These are phyloP conservation scores for Porpolomopsis calyptriformis DNA, from an alignment of 768 basidiomycete genomes.

Conservation along the genomic window DNA sequence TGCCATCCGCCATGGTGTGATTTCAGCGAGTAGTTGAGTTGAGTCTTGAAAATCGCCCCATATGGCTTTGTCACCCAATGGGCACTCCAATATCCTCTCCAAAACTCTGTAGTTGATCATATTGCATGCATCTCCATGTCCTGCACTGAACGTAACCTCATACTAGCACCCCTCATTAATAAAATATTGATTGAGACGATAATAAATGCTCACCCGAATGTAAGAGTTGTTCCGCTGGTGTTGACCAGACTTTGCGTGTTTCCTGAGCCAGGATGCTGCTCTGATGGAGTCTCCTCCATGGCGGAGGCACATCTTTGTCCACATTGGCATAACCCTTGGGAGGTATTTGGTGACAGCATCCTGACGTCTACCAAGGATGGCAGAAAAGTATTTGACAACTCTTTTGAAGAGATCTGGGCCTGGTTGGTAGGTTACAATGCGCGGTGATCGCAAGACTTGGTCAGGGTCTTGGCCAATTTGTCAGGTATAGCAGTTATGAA, in stretches of 20 bases:
- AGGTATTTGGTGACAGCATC: constrained; percentile 6
- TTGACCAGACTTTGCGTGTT: neutral
- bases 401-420: constrained; percentile 6
- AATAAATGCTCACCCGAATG: constrained; percentile 5
- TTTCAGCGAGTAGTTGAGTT: constrained; percentile 6
- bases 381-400: constrained; percentile 14
- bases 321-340: constrained; percentile 13
- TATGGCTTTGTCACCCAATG: constrained; percentile 1
- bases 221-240: neutral
- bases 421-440: neutral
- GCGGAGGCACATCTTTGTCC: constrained; percentile 18
- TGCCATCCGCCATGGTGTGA: constrained; percentile 9
- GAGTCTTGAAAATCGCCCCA: constrained; percentile 4
- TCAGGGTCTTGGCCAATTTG: constrained; percentile 11
- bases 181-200: neutral
- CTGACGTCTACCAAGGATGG: constrained; percentile 4
- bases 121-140: neutral
- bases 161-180: neutral
- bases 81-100: constrained; percentile 10
- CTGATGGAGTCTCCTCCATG: constrained; percentile 19
- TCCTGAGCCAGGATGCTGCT: neutral
- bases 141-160: constrained; percentile 1
- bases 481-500: neutral
- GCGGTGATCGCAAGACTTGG: constrained; percentile 12
- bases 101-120: constrained; percentile 10